A percentile compares a stretch with the other conserved stretches of the same genome.
Evolutionary conservation across 1,284 basidiomycete species (phyloP).

Genomic region (Austroboletus novae-zelandiae): DNA sequence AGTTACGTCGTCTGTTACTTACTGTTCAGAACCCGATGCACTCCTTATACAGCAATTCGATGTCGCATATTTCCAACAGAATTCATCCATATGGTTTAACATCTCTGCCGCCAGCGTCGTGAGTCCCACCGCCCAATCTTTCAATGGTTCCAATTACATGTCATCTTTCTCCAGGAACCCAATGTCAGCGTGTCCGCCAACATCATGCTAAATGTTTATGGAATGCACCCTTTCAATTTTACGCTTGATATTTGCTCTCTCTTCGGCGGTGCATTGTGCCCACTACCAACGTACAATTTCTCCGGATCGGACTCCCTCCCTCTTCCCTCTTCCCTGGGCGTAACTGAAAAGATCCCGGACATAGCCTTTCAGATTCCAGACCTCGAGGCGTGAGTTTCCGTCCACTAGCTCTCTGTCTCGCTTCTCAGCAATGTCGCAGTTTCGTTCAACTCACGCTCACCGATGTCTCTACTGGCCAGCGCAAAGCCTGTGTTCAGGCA

Average conservation of each 20-base stretch:
- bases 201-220: conserved; percentile 80
- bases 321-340: conserved; percentile 60
- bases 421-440: conserved; percentile 15
- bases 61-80: conserved; percentile 69
- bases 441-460: conserved; percentile 80
- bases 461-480: conserved; percentile 62
- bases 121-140: conserved; percentile 30
- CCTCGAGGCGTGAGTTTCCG: conserved; percentile 63
- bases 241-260: conserved; percentile 78
- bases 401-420: background rate
- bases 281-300: conserved; percentile 84
- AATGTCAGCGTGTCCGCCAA: conserved; percentile 80
- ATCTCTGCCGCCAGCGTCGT: conserved; percentile 73
- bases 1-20: conserved; percentile 87
- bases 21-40: conserved; percentile 78
- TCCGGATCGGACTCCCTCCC: conserved; percentile 76
- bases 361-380: conserved; percentile 90
- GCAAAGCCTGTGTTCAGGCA: conserved; percentile 88
- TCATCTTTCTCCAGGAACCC: conserved; percentile 47
- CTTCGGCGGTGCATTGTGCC: conserved; percentile 79
- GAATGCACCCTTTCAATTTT: conserved; percentile 72
- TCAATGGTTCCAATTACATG: conserved; percentile 25
- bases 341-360: conserved; percentile 60
- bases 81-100: conserved; percentile 72
- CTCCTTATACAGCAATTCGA: conserved; percentile 82